These are phyloP conservation scores for Brettanomyces anomalus DNA, from an alignment of 805 yeast genomes.

Conservation along the genomic window DNA sequence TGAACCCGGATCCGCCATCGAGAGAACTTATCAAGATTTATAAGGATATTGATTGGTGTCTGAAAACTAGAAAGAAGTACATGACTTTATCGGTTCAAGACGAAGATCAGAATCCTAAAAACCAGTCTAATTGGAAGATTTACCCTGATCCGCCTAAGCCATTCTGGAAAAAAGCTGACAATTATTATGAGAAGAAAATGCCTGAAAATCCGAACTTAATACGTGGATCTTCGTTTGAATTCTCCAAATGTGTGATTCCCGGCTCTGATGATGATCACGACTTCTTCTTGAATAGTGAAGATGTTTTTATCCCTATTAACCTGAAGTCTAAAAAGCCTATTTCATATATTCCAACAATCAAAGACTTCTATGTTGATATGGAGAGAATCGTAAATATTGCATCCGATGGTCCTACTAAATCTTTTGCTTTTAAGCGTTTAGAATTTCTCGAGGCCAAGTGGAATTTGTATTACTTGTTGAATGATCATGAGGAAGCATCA, in stretches of 20 bases:
- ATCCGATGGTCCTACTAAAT: slow-evolving; percentile 93
- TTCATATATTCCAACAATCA: slow-evolving; percentile 67
- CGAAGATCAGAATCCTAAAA: slow-evolving; percentile 78
- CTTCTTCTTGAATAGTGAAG: slow-evolving; percentile 47
- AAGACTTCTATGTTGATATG: slow-evolving; percentile 79
- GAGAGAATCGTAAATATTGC: slow-evolving; percentile 66
- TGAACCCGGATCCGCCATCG: slow-evolving; percentile 50
- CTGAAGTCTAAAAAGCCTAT: slow-evolving; percentile 26
- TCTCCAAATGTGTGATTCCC: slow-evolving; percentile 49
- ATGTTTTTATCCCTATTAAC: slow-evolving; percentile 47
- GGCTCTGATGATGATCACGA: slow-evolving; percentile 27
- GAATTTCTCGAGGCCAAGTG: slow-evolving; percentile 95
- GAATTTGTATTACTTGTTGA: slow-evolving; percentile 80
- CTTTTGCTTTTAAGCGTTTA: slow-evolving; percentile 89
- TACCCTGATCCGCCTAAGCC: slow-evolving; percentile 96
- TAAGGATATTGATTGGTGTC: slow-evolving; percentile 53
- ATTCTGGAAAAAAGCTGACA: slow-evolving; percentile 52
- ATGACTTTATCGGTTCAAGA: slow-evolving; percentile 63
- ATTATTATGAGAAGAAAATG: not conserved
- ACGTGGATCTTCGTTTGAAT: slow-evolving; percentile 37
- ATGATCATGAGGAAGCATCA: slow-evolving; percentile 87
- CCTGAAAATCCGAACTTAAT: slow-evolving; percentile 1
- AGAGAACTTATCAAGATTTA: slow-evolving; percentile 59
- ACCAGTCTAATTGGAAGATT: slow-evolving; percentile 60
- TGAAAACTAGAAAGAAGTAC: slow-evolving; percentile 70